Conservation (phyloP, 805 yeast species). For the Cyberlindnera maclurae region DNA sequence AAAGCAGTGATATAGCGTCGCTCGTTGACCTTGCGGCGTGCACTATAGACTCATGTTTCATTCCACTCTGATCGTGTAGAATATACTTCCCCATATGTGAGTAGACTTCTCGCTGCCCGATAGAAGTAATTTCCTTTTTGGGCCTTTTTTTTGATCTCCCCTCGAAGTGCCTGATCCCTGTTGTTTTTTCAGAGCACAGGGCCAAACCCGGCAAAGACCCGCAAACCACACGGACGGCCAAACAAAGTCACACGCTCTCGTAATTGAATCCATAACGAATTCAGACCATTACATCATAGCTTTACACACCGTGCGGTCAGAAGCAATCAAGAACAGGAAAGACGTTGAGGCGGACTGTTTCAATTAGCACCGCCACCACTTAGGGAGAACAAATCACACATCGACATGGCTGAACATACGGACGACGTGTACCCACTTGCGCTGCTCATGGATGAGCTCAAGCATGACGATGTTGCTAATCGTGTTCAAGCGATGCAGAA, state of each 20-base stretch:
- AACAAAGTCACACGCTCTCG: background rate
- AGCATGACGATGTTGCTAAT: conserved; percentile 91
- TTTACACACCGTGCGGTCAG: too few relatives aligned
- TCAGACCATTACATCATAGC: background rate
- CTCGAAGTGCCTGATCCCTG: too few relatives aligned
- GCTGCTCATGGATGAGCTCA: conserved; percentile 90
- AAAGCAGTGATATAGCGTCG: too few relatives aligned
- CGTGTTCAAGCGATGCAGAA: conserved; percentile 93
- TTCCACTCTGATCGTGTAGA: background rate
- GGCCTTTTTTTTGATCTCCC: too few relatives aligned
- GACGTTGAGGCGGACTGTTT: too few relatives aligned
- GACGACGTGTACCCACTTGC: conserved; percentile 84
- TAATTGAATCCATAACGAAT: background rate
- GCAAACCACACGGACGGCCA: background rate
- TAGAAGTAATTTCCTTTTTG: too few relatives aligned
- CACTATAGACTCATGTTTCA: background rate
- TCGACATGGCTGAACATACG: conserved; percentile 13
- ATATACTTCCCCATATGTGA: background rate
- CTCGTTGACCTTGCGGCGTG: too few relatives aligned
- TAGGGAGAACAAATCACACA: background rate
- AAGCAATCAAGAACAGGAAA: too few relatives aligned
- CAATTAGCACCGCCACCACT: background rate
- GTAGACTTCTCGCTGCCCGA: background rate
- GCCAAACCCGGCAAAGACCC: conserved; percentile 1
- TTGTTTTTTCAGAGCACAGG: background rate